A percentile compares a stretch with the other conserved stretches of the same genome.
These are phyloP conservation scores for Coccomyxa sp. DNA, from an alignment of 139 green algal genomes.

Conservation along the genomic window DNA sequence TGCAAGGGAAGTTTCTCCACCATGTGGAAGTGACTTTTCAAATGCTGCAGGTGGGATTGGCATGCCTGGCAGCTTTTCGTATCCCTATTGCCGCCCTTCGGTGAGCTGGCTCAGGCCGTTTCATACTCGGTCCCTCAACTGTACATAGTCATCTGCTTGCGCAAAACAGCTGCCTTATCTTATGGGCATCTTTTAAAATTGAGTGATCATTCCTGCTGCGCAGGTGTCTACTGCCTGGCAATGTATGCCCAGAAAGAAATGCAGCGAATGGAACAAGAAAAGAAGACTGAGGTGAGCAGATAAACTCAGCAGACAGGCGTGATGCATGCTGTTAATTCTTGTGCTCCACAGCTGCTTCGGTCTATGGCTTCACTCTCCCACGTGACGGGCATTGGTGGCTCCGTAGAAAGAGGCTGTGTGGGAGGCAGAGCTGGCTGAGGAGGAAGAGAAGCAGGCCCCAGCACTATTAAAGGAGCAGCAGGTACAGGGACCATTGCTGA, in stretches of 20 bases:
- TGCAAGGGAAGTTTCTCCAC: too few relatives aligned
- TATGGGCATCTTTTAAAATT: neutral
- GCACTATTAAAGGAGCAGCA: too few relatives aligned
- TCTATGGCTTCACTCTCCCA: too few relatives aligned
- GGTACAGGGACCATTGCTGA: too few relatives aligned
- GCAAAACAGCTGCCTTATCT: neutral
- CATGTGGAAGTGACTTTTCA: too few relatives aligned
- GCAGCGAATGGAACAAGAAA: neutral
- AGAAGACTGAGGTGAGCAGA: neutral
- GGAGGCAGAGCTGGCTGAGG: too few relatives aligned
- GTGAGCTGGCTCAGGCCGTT: slow-evolving; percentile 7
- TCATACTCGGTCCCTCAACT: neutral
- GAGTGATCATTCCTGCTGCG: neutral
- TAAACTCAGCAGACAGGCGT: too few relatives aligned
- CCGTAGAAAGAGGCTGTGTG: too few relatives aligned
- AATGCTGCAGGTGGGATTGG: slow-evolving; percentile 31
- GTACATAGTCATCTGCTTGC: neutral
- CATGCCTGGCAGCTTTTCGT: slow-evolving; percentile 34
- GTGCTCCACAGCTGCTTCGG: too few relatives aligned
- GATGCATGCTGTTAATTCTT: too few relatives aligned
- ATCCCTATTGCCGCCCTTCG: slow-evolving; percentile 23
- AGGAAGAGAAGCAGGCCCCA: too few relatives aligned
- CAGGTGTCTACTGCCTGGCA: slow-evolving; percentile 23
- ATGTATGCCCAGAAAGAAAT: slow-evolving; percentile 29
- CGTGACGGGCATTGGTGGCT: too few relatives aligned